A percentile compares a stretch with the other conserved stretches of the same genome.
Conservation (phyloP, 106 monocot species). For the Platanthera guangdongensis region DNA sequence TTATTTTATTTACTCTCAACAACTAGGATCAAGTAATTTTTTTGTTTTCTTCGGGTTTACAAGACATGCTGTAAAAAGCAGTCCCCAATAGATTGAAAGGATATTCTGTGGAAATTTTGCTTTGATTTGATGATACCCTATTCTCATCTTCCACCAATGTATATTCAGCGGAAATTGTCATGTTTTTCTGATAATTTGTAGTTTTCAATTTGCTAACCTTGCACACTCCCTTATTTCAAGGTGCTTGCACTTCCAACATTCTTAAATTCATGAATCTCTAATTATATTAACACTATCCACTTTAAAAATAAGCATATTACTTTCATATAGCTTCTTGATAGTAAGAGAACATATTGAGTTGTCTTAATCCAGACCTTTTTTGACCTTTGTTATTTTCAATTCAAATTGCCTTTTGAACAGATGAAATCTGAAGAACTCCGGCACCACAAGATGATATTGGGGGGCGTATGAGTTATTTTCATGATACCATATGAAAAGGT, state of each 20-base stretch:
- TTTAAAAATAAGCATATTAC: background rate
- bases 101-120: no score
- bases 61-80: no score
- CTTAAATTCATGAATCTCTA: background rate
- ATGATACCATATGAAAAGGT: slow-evolving; percentile 99
- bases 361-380: background rate
- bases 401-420: slow-evolving; percentile 98
- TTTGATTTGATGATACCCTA: background rate
- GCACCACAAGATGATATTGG: slow-evolving; percentile 99
- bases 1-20: no score
- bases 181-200: background rate
- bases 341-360: background rate
- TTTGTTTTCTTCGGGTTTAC: no score
- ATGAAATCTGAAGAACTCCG: slow-evolving; percentile 92
- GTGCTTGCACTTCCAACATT: background rate
- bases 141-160: background rate
- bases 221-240: background rate
- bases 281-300: background rate
- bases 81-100: no score
- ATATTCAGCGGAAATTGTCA: background rate
- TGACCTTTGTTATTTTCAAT: slow-evolving; percentile 25
- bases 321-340: background rate
- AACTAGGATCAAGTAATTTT: no score
- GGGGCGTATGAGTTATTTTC: slow-evolving; percentile 98
- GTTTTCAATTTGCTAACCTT: background rate